Conservation (phyloP, 768 basidiomycete species). For the Gyrodon lividus region DNA sequence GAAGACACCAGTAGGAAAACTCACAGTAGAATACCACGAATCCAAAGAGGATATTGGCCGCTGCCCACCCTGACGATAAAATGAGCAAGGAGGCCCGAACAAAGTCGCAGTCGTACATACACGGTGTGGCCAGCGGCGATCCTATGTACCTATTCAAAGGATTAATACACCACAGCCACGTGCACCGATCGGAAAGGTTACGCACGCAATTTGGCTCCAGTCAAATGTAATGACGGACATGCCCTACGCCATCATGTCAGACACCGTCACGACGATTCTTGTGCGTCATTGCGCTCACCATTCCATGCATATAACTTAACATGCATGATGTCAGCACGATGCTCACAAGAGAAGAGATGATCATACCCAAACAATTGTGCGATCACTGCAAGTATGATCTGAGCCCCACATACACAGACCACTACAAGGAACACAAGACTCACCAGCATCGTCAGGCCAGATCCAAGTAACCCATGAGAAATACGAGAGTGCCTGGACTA, state of each 20-base stretch:
- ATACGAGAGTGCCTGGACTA: slow-evolving; percentile 49
- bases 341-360: background rate
- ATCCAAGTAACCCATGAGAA: slow-evolving; percentile 64
- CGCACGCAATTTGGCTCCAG: slow-evolving; percentile 64
- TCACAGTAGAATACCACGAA: slow-evolving; percentile 73
- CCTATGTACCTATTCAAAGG: slow-evolving; percentile 24
- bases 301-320: slow-evolving; percentile 40
- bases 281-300: slow-evolving; percentile 32
- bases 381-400: slow-evolving; percentile 32
- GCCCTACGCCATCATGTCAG: slow-evolving; percentile 30
- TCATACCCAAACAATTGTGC: slow-evolving; percentile 49
- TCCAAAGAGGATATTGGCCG: slow-evolving; percentile 66
- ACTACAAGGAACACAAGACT: slow-evolving; percentile 20
- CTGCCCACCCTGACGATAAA: slow-evolving; percentile 59
- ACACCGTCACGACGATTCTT: background rate
- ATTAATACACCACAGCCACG: background rate
- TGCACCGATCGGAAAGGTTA: slow-evolving; percentile 11
- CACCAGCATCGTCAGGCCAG: slow-evolving; percentile 46
- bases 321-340: background rate
- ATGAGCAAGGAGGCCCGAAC: background rate
- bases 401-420: slow-evolving; percentile 21
- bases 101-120: slow-evolving; percentile 11
- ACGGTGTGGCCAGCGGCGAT: slow-evolving; percentile 70
- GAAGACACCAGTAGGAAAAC: background rate
- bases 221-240: slow-evolving; percentile 81